phyloP scores from a whole-genome alignment of 169 alveolate species.

The Perkinsus chesapeaki region DNA sequence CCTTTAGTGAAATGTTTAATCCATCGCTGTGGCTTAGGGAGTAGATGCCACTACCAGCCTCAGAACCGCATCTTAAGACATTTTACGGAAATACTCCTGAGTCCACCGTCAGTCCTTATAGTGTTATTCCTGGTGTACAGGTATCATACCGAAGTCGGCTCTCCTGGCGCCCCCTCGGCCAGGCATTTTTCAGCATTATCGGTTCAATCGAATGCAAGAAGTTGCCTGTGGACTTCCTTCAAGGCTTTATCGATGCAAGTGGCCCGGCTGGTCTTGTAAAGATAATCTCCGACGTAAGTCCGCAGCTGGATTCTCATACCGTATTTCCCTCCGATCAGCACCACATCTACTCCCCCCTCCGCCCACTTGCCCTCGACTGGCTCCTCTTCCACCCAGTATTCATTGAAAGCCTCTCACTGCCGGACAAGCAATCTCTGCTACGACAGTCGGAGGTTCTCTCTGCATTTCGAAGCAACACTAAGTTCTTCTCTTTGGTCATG shows the following conservation, averaged over 20 bases:
- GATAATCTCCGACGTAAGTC: neutral
- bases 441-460: neutral
- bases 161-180: neutral
- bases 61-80: too few relatives aligned
- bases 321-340: neutral
- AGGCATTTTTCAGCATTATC: neutral
- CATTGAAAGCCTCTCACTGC: neutral
- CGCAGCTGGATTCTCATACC: neutral
- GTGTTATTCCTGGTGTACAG: neutral
- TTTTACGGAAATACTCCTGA: too few relatives aligned
- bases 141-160: neutral
- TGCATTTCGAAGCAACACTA: neutral
- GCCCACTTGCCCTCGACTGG: neutral
- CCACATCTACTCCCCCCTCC: neutral
- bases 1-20: too few relatives aligned
- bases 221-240: neutral
- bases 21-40: too few relatives aligned
- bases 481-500: neutral
- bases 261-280: neutral
- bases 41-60: too few relatives aligned
- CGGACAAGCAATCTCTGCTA: neutral
- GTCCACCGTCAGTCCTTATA: neutral
- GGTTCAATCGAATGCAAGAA: neutral
- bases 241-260: neutral
- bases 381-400: neutral